Conservation (phyloP, 441 rosid species). For the Adansonia gregorii region DNA sequence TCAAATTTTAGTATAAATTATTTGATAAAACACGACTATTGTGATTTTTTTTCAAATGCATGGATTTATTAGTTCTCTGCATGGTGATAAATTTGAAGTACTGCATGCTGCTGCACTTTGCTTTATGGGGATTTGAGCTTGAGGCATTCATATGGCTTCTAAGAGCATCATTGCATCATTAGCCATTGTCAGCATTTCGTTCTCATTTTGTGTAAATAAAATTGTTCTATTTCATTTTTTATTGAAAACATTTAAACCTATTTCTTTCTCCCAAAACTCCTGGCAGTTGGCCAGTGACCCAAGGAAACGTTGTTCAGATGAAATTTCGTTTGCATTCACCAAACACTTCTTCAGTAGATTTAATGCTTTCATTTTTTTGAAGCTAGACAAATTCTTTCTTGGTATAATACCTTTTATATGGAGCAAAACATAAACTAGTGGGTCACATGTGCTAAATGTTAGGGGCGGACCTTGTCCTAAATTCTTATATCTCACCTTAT, state of each 20-base stretch:
- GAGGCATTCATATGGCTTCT: neutral
- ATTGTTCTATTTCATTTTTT: neutral
- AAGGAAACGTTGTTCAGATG: neutral
- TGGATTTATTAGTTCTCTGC: neutral
- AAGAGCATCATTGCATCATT: neutral
- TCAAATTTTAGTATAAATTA: neutral
- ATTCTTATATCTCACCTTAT: neutral
- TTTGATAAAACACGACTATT: neutral
- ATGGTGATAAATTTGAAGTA: neutral
- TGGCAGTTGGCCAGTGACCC: neutral
- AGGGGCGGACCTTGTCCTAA: neutral
- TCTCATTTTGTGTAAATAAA: no score
- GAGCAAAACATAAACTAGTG: neutral
- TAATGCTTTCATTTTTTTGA: neutral
- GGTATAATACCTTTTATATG: neutral
- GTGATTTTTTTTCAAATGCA: neutral
- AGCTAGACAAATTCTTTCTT: neutral
- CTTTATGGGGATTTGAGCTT: neutral
- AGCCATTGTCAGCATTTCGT: no score
- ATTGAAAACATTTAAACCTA: neutral
- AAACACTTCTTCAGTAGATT: neutral
- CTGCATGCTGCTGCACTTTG: neutral
- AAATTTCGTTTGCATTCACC: neutral
- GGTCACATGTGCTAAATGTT: neutral
- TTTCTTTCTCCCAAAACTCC: neutral